Evolutionary conservation across 768 basidiomycete species (phyloP).

Genomic region (Asterophora parasitica): DNA sequence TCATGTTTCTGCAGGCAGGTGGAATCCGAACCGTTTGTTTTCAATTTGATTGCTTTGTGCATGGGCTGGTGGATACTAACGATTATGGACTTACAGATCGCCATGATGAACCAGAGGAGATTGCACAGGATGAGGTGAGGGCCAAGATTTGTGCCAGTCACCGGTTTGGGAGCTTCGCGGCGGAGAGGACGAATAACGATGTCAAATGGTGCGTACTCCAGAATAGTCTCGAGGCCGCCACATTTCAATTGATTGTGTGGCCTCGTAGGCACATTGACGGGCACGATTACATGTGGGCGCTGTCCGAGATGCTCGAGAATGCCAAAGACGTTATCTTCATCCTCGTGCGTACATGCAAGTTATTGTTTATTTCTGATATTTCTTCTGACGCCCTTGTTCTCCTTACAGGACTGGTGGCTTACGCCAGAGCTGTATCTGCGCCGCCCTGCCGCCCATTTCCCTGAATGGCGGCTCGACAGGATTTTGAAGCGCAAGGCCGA

Average conservation of each 20-base stretch:
- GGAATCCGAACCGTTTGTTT: conserved; percentile 45
- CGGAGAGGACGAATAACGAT: conserved; percentile 58
- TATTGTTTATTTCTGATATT: not conserved
- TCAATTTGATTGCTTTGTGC: not conserved
- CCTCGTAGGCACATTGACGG: conserved; percentile 78
- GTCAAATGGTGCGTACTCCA: conserved; percentile 67
- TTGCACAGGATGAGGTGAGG: conserved; percentile 63
- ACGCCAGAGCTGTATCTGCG: conserved; percentile 93
- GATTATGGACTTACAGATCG: conserved; percentile 36
- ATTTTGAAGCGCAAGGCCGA: conserved; percentile 85
- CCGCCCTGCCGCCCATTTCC: conserved; percentile 80
- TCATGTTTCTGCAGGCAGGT: conserved; percentile 27
- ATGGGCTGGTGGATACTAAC: not conserved
- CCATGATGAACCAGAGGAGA: conserved; percentile 76
- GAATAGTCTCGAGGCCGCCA: too few relatives aligned
- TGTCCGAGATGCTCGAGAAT: conserved; percentile 83
- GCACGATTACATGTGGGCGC: conserved; percentile 94
- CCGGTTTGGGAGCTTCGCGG: conserved; percentile 84
- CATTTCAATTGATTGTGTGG: not conserved
- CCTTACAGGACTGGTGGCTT: conserved; percentile 81
- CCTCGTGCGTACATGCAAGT: conserved; percentile 38
- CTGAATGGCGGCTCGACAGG: conserved; percentile 86
- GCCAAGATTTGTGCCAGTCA: conserved; percentile 73
- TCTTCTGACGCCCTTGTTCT: conserved; percentile 1
- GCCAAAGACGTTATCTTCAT: conserved; percentile 88